Percentiles rank a stretch among this genome's conserved stretches.
These are phyloP conservation scores for Russula sp. DNA, from an alignment of 768 basidiomycete genomes.

Conservation along the genomic window DNA sequence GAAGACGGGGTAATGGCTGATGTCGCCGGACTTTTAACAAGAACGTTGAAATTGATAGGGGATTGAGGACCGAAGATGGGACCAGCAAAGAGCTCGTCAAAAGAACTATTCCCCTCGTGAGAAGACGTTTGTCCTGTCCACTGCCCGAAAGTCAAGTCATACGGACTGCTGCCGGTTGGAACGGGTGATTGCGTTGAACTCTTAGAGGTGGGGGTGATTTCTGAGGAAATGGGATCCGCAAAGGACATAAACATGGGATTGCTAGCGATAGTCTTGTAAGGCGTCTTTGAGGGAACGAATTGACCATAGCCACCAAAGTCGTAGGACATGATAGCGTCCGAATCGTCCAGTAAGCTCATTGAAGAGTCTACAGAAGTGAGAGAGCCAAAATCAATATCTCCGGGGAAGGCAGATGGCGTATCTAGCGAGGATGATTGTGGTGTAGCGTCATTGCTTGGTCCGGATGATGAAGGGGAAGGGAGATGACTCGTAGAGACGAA, in stretches of 20 bases:
- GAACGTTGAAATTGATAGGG: conserved; percentile 14
- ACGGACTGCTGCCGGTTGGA: conserved; percentile 28
- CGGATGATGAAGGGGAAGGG: conserved; percentile 22
- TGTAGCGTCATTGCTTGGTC: conserved; percentile 13
- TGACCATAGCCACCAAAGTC: conserved; percentile 44
- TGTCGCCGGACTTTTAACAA: conserved; percentile 21
- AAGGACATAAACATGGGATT: conserved; percentile 86
- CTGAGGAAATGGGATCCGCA: conserved; percentile 35
- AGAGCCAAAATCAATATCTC: conserved; percentile 53
- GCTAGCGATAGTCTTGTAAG: conserved; percentile 74
- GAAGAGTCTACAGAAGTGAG: conserved; percentile 64
- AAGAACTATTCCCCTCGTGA: conserved; percentile 26
- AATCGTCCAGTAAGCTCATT: conserved; percentile 58
- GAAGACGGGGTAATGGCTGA: conserved; percentile 33
- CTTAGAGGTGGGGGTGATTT: conserved; percentile 21
- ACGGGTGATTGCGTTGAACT: background rate
- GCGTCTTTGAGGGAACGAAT: conserved; percentile 36
- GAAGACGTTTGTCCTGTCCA: conserved; percentile 26
- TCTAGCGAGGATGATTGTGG: conserved; percentile 29
- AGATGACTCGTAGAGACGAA: conserved; percentile 6
- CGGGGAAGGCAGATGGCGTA: conserved; percentile 23
- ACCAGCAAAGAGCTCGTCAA: conserved; percentile 44
- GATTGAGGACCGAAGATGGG: conserved; percentile 29
- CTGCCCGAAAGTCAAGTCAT: conserved; percentile 39
- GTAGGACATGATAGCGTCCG: conserved; percentile 23